phyloP scores from a whole-genome alignment of 208 protist genomes.

The Vickermania spadyakhi region DNA sequence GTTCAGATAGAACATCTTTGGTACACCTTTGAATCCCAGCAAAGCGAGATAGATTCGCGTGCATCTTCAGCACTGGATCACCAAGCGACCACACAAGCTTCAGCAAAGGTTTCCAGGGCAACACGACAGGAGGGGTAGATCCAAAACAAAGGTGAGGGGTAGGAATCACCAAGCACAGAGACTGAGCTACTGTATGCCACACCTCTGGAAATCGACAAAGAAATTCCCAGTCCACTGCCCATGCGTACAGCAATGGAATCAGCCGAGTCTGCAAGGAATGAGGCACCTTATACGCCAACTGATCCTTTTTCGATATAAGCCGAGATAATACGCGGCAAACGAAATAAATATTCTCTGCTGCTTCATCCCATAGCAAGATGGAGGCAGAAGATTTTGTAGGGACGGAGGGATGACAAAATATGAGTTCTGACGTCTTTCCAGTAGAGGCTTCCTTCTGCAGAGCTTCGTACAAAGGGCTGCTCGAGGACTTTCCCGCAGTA shows the following conservation, averaged over 20 bases:
- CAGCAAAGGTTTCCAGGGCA: conserved; percentile 60
- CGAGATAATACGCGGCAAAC: not conserved
- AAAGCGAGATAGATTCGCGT: not conserved
- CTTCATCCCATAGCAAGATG: too few species aligned
- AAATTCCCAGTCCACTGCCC: conserved; percentile 48
- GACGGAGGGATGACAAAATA: not conserved
- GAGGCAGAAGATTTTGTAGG: not conserved
- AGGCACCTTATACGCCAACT: conserved; percentile 17
- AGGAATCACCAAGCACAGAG: conserved; percentile 12
- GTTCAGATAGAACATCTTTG: not conserved
- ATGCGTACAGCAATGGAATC: conserved; percentile 53
- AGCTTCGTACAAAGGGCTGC: not conserved
- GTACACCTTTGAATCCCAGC: not conserved
- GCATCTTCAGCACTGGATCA: not conserved
- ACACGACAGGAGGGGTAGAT: conserved; percentile 13
- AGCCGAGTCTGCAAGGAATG: conserved; percentile 28
- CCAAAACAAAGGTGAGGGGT: not conserved
- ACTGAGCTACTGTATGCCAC: conserved; percentile 32
- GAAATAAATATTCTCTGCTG: not conserved
- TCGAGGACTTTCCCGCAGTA: not conserved
- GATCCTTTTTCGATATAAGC: not conserved
- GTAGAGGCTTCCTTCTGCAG: not conserved
- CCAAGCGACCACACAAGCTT: conserved; percentile 22
- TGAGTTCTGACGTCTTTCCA: not conserved
- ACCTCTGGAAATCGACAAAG: conserved; percentile 13